Evolutionary conservation across 2,329 filamentous ascomycete species (phyloP).

Genomic region (Camillea tinctor): DNA sequence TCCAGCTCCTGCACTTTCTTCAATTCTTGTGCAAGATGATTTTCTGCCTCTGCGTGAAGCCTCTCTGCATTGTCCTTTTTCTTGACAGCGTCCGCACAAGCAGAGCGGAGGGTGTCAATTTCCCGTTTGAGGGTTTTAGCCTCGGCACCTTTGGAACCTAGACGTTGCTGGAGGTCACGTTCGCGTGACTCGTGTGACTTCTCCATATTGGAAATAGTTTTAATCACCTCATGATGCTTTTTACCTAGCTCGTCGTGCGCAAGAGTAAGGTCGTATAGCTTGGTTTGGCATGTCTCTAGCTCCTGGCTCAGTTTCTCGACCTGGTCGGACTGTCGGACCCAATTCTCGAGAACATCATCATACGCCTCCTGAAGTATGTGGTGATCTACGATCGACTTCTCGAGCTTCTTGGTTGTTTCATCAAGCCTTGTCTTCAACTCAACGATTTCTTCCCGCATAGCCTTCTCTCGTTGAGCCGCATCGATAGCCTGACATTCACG

Average conservation of each 20-base stretch:
- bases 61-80: slow-evolving; percentile 6
- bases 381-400: background rate
- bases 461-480: background rate
- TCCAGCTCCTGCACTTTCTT: background rate
- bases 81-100: slow-evolving; percentile 1
- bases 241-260: background rate
- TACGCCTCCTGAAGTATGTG: slow-evolving; percentile 2
- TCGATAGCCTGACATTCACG: slow-evolving; percentile 1
- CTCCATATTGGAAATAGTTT: background rate
- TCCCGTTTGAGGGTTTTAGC: slow-evolving; percentile 2
- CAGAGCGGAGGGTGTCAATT: background rate
- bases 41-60: background rate
- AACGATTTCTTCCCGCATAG: background rate
- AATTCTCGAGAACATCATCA: slow-evolving; percentile 1
- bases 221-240: background rate
- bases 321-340: background rate
- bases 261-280: background rate
- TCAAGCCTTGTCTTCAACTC: slow-evolving; percentile 7
- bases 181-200: slow-evolving; percentile 1
- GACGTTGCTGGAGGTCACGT: slow-evolving; percentile 4
- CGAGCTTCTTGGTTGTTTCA: background rate
- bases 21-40: background rate
- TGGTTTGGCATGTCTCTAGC: background rate
- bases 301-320: background rate
- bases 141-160: slow-evolving; percentile 1